Base-by-base conservation (phyloP, 495 filamentous ascomycete species). In the Neurospora sp. region DNA sequence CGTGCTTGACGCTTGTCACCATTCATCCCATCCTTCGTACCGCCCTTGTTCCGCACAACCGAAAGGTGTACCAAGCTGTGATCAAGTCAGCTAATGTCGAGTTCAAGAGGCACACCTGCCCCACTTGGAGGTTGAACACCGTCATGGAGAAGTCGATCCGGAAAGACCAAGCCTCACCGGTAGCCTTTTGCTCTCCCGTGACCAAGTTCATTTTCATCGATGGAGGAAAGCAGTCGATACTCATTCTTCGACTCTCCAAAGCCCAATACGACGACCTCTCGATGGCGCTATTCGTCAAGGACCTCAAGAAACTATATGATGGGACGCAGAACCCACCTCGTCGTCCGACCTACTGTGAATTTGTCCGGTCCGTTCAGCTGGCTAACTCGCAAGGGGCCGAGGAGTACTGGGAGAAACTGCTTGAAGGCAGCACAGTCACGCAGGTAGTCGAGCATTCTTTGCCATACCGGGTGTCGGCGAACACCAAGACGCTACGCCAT, bases 121-220 rank as follows among this genome's bases (percentile, higher is more conserved):
- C 83, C n/a, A 76, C 77, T 40, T 84, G 81, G 82, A 75, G 83
- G n/a, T 76, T 86, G 4, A 40, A 75, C 2, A 78, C 71, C 73
- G 71, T 81, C 71, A 73, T 77, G 69, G 73, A 79, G 41, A 86
- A 85, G 76, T 69, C 80, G 22, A 78, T 86, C 48, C 80, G 79
- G 70, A 82, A 82, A 72, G 84, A 86, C 18, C 81, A 82, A 40
- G 69, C 76, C 3, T 74, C 71, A 9, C 77, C 78, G 5, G 76
- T 82, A 39, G 79, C 80, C 10, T 85, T 85, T 40, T 78, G 80
- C 69, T 72, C 75, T 2, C 83, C 84, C 0, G 73, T 85, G 68
- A 85, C 84, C 18, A 85, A 84, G 69, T 86, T 86, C 73, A 80
- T 76, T 42, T 84, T 85, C 59, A 69, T 86, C 22, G 84, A 86